Conservation (phyloP, 2,329 filamentous ascomycete species). For the Aspergillus fischeri region DNA sequence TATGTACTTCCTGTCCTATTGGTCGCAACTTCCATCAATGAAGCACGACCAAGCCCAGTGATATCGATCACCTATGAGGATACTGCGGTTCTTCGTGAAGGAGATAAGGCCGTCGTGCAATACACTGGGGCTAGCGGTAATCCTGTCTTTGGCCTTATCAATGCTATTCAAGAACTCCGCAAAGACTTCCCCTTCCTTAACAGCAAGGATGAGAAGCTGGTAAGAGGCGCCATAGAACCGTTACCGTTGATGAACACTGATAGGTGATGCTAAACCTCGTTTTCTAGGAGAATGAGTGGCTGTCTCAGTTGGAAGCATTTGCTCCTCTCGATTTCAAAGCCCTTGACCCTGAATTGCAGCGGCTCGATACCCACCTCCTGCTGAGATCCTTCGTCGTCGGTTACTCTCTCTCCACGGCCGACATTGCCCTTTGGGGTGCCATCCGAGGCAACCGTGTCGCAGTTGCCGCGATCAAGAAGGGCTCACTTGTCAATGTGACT, state of each 20-base stretch:
- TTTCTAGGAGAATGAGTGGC: slow-evolving; percentile 50
- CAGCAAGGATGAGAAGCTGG: slow-evolving; percentile 34
- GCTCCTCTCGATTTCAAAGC: slow-evolving; percentile 72
- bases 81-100: slow-evolving; percentile 28
- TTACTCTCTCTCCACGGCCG: slow-evolving; percentile 70
- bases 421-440: slow-evolving; percentile 78
- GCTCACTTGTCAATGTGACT: slow-evolving; percentile 68
- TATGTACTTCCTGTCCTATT: slow-evolving; percentile 39
- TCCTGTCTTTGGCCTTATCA: slow-evolving; percentile 28
- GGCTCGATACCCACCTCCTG: slow-evolving; percentile 81
- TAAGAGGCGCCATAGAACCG: slow-evolving; percentile 14
- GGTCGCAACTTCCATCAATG: slow-evolving; percentile 39
- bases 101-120: slow-evolving; percentile 33
- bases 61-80: slow-evolving; percentile 39
- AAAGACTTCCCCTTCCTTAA: slow-evolving; percentile 33
- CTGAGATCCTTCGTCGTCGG: slow-evolving; percentile 83
- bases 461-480: slow-evolving; percentile 74
- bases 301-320: slow-evolving; percentile 50
- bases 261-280: slow-evolving; percentile 2
- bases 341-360: slow-evolving; percentile 67
- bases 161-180: slow-evolving; percentile 32
- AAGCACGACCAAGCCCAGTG: slow-evolving; percentile 30
- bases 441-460: slow-evolving; percentile 82
- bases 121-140: slow-evolving; percentile 25
- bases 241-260: background rate